Evolutionary conservation across 345 rosid genomes (phyloP), one percentile per base, ranked within the genome.

Genomic region (Gossypium arboreum): DNA sequence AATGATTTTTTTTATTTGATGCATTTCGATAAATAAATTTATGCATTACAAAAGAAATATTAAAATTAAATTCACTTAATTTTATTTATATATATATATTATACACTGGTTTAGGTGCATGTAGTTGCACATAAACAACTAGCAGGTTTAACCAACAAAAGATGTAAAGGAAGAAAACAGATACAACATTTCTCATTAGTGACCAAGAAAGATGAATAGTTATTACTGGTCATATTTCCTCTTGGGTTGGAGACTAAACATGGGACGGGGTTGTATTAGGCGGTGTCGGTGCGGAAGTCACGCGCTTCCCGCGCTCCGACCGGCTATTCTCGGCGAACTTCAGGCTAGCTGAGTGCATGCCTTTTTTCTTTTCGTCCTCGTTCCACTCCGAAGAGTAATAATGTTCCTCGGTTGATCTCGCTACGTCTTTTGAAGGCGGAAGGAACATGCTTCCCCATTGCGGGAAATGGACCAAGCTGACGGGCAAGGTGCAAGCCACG

Each of bases 361-460:
- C 90, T 48, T 74, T 84, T 15, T 80, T 70, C 82, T 86, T 88
- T 79, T 91, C 97, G 3, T 90, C 92, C 79, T 90, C 93, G 0
- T 86, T 79, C 90, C 91, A 91, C 66, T 90, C 94, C 0, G 87
- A 74, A 4, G 17, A 73, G 50, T 91, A 90, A 59, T 93, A 93
- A 72, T 79, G 47, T 51, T 88, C 92, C 63, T 91, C 98, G 0
- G 84, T 84, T 0, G 86, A 85, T 69, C 81, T 90, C 0, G 50
- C 80, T 1, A 39, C 73, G 68, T 89, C 81, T 25, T 72, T 88
- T 0, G 98, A 83, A 0, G 97, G 81, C 1, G 86, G 87, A 2
- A 80, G 56, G 76, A 91, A 89, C 95, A 93, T 90, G 63, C 97
- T 75, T 2, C 97, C 97, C 95, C 95, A 93, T n/a, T 93, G 92